A percentile compares a stretch with the other conserved stretches of the same genome.
phyloP scores from a whole-genome alignment of 495 filamentous ascomycete species.

The Podospora sp. region DNA sequence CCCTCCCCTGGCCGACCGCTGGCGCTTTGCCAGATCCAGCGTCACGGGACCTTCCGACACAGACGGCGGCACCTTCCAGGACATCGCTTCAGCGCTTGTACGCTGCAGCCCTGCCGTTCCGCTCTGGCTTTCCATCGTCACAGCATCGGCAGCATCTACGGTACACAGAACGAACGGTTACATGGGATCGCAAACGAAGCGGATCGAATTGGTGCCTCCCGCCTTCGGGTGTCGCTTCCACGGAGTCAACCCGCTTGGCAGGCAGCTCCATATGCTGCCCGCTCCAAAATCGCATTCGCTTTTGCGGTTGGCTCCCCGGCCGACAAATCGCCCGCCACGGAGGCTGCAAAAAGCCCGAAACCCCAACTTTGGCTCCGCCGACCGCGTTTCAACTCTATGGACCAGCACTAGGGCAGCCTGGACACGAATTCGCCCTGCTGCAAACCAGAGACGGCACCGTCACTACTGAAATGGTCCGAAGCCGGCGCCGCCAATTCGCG shows the following conservation, averaged over 20 bases:
- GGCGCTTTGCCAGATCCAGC: neutral
- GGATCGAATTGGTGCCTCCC: neutral
- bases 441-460: neutral
- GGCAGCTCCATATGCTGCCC: neutral
- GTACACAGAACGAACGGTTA: neutral
- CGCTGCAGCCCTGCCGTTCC: neutral
- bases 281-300: neutral
- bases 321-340: neutral
- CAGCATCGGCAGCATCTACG: neutral
- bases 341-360: neutral
- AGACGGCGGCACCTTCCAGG: neutral
- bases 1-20: neutral
- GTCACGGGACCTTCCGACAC: conserved; percentile 23
- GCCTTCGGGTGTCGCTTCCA: neutral
- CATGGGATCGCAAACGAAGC: neutral
- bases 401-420: neutral
- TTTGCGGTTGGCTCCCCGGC: neutral
- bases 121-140: conserved; percentile 1
- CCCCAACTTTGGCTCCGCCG: neutral
- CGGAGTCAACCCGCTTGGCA: conserved; percentile 1
- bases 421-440: neutral
- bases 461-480: conserved; percentile 4
- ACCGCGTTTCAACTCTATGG: neutral
- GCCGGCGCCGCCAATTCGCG: neutral
- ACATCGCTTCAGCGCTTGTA: neutral